phyloP scores from a whole-genome alignment of 2,329 filamentous ascomycete genomes.

The Dothistroma septosporum region DNA sequence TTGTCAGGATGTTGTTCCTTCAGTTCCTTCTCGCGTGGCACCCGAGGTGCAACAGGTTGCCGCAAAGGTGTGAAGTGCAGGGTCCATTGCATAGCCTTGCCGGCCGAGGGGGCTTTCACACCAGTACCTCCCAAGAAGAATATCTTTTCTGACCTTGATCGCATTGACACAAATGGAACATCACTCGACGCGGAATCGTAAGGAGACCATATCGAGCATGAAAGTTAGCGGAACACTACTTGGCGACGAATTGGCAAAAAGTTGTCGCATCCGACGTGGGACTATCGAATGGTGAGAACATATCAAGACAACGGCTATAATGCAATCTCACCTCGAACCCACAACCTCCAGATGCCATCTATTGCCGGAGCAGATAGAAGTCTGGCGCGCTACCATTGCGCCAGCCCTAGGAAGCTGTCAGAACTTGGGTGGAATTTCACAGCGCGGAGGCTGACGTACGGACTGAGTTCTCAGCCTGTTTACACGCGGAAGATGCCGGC shows the following conservation, averaged over 20 bases:
- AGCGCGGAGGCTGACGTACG: neutral
- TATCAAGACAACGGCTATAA: no score
- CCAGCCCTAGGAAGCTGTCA: slow-evolving; percentile 24
- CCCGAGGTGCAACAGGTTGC: neutral
- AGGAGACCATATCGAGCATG: no score
- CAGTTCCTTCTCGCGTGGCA: neutral
- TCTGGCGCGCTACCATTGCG: slow-evolving; percentile 38
- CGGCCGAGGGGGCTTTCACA: neutral
- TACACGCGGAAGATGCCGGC: neutral
- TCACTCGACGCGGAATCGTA: neutral
- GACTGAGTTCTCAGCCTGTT: neutral
- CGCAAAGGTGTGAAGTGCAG: neutral
- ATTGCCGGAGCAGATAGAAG: slow-evolving; percentile 25
- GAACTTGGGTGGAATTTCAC: no score
- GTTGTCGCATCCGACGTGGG: slow-evolving; percentile 24
- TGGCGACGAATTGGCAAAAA: no score
- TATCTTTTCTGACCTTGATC: neutral
- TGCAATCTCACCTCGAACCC: slow-evolving; percentile 22
- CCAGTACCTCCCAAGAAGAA: neutral
- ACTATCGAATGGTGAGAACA: slow-evolving; percentile 15
- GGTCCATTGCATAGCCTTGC: neutral
- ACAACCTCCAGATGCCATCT: slow-evolving; percentile 32
- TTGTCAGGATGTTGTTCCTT: neutral
- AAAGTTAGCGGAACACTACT: no score
- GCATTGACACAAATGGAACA: no score